These are phyloP conservation scores for Hymenotorrendiella dingleyae DNA, from an alignment of 2,329 filamentous ascomycete genomes.

Conservation along the genomic window DNA sequence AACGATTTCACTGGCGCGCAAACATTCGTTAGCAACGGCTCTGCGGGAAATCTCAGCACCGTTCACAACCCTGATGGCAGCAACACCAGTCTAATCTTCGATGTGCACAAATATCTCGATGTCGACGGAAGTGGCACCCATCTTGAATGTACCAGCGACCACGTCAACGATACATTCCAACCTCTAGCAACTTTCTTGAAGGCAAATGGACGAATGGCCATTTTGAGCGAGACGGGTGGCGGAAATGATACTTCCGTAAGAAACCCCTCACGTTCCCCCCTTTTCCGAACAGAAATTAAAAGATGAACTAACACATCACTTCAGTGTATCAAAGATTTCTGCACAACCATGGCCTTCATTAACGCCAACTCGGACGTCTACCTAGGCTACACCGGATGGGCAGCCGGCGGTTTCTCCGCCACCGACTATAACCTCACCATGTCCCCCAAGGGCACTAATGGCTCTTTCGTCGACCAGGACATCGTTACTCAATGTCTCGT, in stretches of 20 bases:
- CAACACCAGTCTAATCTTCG: constrained; percentile 49
- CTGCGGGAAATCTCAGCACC: constrained; percentile 43
- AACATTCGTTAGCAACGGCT: constrained; percentile 44
- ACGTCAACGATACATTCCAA: constrained; percentile 40
- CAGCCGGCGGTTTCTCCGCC: constrained; percentile 26
- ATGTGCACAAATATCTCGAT: constrained; percentile 59
- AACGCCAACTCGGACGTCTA: constrained; percentile 33
- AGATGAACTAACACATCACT: too few species aligned
- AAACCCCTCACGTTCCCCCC: too few species aligned
- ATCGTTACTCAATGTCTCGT: constrained; percentile 19
- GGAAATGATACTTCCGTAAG: constrained; percentile 23
- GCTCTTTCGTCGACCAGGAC: constrained; percentile 16
- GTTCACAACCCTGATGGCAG: constrained; percentile 54
- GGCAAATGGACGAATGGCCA: constrained; percentile 2
- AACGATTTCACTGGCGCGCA: constrained; percentile 50
- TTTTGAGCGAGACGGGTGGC: constrained; percentile 41
- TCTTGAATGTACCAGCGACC: constrained; percentile 46
- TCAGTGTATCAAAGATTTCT: constrained; percentile 16
- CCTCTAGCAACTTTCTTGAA: constrained; percentile 38
- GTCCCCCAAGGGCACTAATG: constrained; percentile 10
- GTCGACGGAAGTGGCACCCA: constrained; percentile 49
- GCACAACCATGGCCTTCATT: constrained; percentile 14
- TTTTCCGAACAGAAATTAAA: too few species aligned
- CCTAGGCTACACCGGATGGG: constrained; percentile 34
- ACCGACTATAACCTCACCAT: constrained; percentile 4